Percentiles rank a stretch among this genome's conserved stretches.
Evolutionary conservation across 2,329 filamentous ascomycete genomes (phyloP).

Genomic region (Microsporum audouinii): DNA sequence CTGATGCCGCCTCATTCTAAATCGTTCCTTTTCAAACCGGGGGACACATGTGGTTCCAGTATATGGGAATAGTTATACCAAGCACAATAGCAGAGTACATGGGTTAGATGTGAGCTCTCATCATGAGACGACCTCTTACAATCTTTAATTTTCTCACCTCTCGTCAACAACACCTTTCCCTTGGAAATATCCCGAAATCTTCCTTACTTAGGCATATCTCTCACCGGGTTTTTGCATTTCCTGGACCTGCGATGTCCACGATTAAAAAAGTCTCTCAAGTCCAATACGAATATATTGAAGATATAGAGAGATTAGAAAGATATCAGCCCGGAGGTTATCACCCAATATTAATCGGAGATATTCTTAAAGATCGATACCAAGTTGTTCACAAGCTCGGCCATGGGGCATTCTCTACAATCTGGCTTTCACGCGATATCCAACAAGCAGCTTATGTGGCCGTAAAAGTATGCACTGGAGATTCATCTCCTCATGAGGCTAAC

Average conservation of each 20-base stretch:
- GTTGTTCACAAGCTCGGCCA: slow-evolving; percentile 18
- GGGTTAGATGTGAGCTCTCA: too few species aligned
- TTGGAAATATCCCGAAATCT: too few species aligned
- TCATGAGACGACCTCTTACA: too few species aligned
- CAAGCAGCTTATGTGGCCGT: neutral
- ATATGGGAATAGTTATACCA: too few species aligned
- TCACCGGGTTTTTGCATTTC: neutral
- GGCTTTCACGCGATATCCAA: slow-evolving; percentile 12
- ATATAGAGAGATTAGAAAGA: neutral
- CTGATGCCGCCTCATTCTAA: too few species aligned
- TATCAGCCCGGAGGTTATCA: neutral
- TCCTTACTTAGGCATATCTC: too few species aligned
- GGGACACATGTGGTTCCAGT: too few species aligned
- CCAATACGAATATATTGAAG: neutral
- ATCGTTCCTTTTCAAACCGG: too few species aligned
- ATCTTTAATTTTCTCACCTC: too few species aligned
- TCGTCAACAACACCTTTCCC: too few species aligned
- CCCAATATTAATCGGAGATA: slow-evolving; percentile 12
- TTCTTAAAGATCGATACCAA: slow-evolving; percentile 11
- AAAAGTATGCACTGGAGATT: neutral
- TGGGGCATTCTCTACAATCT: slow-evolving; percentile 16
- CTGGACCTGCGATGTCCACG: neutral
- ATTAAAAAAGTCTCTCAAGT: neutral
- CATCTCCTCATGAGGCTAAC: neutral
- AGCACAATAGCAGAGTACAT: too few species aligned